phyloP scores from a whole-genome alignment of 345 rosid genomes.

The Eucalyptus regnans region DNA sequence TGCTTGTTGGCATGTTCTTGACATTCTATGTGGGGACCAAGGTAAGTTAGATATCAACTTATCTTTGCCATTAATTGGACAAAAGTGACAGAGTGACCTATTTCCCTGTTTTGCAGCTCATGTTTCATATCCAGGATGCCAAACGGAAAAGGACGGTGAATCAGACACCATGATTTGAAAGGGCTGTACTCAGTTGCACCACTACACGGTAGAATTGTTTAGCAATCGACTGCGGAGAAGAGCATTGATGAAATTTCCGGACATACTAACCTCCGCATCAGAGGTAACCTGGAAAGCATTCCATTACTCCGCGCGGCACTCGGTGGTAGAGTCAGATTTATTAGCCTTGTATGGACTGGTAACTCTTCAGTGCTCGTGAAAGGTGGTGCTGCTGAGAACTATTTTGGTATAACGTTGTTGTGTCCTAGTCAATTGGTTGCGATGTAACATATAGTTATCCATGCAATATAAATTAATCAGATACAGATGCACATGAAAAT shows the following conservation, averaged over 20 bases:
- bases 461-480: background rate
- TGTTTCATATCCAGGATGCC: conserved; percentile 48
- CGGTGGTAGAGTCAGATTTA: background rate
- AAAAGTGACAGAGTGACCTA: background rate
- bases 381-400: background rate
- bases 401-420: background rate
- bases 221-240: background rate
- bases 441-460: background rate
- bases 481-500: background rate
- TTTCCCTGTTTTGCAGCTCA: conserved; percentile 38
- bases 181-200: background rate
- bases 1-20: conserved; percentile 45
- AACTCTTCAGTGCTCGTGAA: background rate
- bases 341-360: background rate
- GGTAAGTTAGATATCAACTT: conserved; percentile 19
- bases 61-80: background rate
- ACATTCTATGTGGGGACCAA: conserved; percentile 75
- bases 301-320: background rate
- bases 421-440: background rate
- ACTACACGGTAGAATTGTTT: background rate
- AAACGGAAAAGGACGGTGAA: conserved; percentile 17
- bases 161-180: background rate
- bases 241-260: background rate
- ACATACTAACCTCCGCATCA: background rate
- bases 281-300: background rate